phyloP scores from a whole-genome alignment of 164 flowering plant species.

The Vitis amurensis region DNA sequence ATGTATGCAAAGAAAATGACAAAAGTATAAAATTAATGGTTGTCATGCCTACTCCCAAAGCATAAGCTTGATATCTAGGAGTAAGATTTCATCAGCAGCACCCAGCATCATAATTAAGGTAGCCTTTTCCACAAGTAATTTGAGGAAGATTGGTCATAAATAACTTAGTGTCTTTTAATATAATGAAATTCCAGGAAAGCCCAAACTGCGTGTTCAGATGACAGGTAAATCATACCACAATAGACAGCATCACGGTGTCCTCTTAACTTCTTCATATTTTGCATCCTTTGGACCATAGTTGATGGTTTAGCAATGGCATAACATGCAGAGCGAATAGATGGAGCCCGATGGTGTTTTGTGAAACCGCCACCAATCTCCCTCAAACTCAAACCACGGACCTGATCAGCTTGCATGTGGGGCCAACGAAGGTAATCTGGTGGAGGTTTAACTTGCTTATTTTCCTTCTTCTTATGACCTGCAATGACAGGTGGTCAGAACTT shows the following conservation, averaged over 20 bases:
- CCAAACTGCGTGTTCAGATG: neutral
- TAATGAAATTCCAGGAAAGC: neutral
- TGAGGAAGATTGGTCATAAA: neutral
- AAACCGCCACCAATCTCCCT: slow-evolving; percentile 98
- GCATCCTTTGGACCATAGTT: slow-evolving; percentile 88
- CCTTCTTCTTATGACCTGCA: slow-evolving; percentile 54
- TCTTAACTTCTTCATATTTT: slow-evolving; percentile 72
- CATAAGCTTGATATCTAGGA: no score
- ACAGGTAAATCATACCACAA: slow-evolving; percentile 57
- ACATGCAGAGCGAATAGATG: slow-evolving; percentile 85
- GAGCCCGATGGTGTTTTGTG: slow-evolving; percentile 82
- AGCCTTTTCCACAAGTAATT: no score
- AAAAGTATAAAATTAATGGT: no score
- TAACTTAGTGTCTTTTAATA: neutral
- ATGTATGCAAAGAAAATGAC: no score
- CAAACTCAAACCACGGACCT: slow-evolving; percentile 75
- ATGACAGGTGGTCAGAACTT: neutral
- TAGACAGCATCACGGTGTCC: slow-evolving; percentile 94
- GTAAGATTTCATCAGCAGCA: no score
- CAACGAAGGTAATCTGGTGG: slow-evolving; percentile 74
- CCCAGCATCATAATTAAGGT: no score
- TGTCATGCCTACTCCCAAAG: no score
- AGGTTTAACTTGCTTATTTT: slow-evolving; percentile 32
- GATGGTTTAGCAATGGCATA: slow-evolving; percentile 93
- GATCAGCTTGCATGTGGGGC: slow-evolving; percentile 94